Evolutionary conservation across 1,284 basidiomycete species (phyloP), one percentile per base, ranked within the genome.

Genomic region (Sporisorium reilianum): DNA sequence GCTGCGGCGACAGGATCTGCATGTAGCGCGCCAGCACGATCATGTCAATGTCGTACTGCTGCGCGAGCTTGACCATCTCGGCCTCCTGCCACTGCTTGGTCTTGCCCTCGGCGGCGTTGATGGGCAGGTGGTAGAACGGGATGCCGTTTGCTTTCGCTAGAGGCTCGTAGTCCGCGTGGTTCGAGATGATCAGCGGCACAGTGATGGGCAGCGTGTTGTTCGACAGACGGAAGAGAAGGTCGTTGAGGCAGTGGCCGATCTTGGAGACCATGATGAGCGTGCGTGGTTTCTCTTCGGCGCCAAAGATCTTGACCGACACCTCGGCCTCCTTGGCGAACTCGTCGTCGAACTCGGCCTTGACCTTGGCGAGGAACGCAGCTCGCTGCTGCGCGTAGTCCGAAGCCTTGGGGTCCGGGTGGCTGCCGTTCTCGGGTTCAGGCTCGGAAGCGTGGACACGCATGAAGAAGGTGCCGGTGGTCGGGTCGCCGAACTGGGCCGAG

Each of bases 181-280:
- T 84, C 20, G 78, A 80, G 55, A 84, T 79, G 61, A 84, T 84
- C 16, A 82, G 55, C 5, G 82, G 80, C 5, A 81, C 75, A 0
- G 63, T 64, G 64, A 81, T 80, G 22, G 80, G 78, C 2, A 81
- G 59, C 9, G 78, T 75, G 50, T 76, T 76, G 46, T 74, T 67
- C 1, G 64, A 69, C n/a, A 79, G 55, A 16, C 80, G 64, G 76
- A 81, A 84, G 57, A 84, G 72, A 12, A 84, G 67, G 58, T 84
- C 80, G 69, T 84, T 79, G 23, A 84, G 65, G 59, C 82, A 84
- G 59, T 84, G 79, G 5, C 81, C 81, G 52, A 84, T 80, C 64
- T 83, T 84, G 50, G 67, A 75, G 12, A 84, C 82, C 82, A 84
- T 83, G 53, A 84, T 77, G 23, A 84, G 52, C n/a, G 80, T 81